Evolutionary conservation across 2,329 filamentous ascomycete species (phyloP).

Genomic region (Sclerotinia sclerotiorum): DNA sequence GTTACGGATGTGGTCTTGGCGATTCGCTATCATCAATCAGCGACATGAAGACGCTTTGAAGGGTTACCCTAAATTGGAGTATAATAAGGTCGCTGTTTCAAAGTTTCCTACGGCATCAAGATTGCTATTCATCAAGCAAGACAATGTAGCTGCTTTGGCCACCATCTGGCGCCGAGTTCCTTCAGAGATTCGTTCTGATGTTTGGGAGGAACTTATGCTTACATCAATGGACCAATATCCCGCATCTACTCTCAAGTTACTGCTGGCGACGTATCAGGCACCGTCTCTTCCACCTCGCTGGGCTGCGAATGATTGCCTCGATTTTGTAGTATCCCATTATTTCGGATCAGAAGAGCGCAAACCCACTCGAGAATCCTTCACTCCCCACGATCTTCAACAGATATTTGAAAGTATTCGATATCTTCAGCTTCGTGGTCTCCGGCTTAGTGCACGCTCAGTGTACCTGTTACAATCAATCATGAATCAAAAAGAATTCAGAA

Average conservation of each 20-base stretch:
- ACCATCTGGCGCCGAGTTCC: constrained; percentile 21
- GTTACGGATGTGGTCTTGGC: constrained; percentile 13
- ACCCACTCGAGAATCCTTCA: not conserved
- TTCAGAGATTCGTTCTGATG: constrained; percentile 10
- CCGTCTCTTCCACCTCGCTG: constrained; percentile 17
- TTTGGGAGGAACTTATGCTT: constrained; percentile 23
- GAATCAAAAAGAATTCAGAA: constrained; percentile 24
- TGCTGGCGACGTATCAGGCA: constrained; percentile 21
- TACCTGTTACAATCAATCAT: constrained; percentile 30
- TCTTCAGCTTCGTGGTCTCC: constrained; percentile 17
- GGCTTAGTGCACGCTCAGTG: constrained; percentile 30
- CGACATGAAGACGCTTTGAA: constrained; percentile 15
- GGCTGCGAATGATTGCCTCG: constrained; percentile 20
- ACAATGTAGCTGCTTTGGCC: constrained; percentile 13
- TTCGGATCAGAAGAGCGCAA: constrained; percentile 12
- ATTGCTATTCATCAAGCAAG: constrained; percentile 22
- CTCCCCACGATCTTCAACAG: not conserved
- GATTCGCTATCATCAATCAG: constrained; percentile 17
- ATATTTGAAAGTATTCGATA: constrained; percentile 20
- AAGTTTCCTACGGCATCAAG: constrained; percentile 13
- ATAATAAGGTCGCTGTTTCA: not conserved
- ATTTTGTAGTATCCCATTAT: constrained; percentile 22
- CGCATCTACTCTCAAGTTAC: constrained; percentile 21
- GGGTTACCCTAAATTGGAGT: constrained; percentile 6
- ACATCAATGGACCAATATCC: constrained; percentile 20